A percentile compares a stretch with the other conserved stretches of the same genome.
Evolutionary conservation across 2,329 filamentous ascomycete genomes (phyloP).

Genomic region (Penicillium aurantiogriseum): DNA sequence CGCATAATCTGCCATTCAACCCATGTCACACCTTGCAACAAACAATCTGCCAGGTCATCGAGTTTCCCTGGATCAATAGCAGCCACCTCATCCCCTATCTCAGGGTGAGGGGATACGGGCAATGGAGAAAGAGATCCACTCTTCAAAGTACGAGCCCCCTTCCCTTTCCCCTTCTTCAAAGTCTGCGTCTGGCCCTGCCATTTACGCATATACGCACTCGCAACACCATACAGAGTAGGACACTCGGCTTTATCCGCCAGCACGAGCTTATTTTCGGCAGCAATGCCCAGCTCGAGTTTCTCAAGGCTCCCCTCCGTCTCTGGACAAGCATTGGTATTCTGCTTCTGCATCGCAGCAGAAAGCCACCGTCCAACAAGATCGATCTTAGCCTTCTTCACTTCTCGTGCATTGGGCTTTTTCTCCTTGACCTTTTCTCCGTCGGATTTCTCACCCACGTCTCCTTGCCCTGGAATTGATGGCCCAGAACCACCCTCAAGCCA

Average conservation of each 20-base stretch:
- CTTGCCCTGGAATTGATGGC: background rate
- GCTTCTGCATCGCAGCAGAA: background rate
- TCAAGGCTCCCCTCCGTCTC: background rate
- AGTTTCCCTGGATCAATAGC: conserved; percentile 55
- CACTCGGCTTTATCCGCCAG: conserved; percentile 17
- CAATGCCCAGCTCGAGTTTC: background rate
- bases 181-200: conserved; percentile 25
- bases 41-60: conserved; percentile 77
- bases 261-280: conserved; percentile 13
- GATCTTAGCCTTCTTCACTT: conserved; percentile 58
- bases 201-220: conserved; percentile 32
- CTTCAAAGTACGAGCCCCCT: background rate
- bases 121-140: background rate
- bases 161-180: background rate
- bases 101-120: background rate
- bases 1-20: conserved; percentile 64
- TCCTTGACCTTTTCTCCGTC: conserved; percentile 1
- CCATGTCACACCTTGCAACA: conserved; percentile 76
- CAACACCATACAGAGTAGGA: conserved; percentile 22
- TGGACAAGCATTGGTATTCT: conserved; percentile 2
- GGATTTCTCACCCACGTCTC: background rate
- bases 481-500: conserved; percentile 45
- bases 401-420: conserved; percentile 26
- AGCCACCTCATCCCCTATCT: background rate
- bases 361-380: conserved; percentile 60